Evolutionary conservation across 768 basidiomycete species (phyloP).

Genomic region (Lactifluus pinguis): DNA sequence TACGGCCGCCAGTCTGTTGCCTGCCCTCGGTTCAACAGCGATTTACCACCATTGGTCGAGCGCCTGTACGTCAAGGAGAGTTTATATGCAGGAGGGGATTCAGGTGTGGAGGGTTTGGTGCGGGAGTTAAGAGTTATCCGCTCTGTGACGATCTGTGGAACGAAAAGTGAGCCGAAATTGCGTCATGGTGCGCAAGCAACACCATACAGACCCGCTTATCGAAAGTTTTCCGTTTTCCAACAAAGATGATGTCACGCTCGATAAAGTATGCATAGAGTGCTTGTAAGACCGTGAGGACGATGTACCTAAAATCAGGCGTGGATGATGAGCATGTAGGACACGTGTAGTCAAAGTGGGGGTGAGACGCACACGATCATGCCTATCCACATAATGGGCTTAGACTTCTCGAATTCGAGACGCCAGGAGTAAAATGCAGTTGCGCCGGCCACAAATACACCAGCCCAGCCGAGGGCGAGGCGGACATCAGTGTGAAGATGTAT

Average conservation of each 20-base stretch:
- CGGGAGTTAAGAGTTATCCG: conserved; percentile 70
- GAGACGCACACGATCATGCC: conserved; percentile 67
- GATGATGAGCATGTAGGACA: not conserved
- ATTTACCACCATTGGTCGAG: conserved; percentile 80
- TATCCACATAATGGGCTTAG: conserved; percentile 69
- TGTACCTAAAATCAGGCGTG: conserved; percentile 45
- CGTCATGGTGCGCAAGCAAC: not conserved
- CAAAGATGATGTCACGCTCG: conserved; percentile 77
- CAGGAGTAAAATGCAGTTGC: conserved; percentile 81
- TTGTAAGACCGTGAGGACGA: conserved; percentile 60
- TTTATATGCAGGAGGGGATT: conserved; percentile 55
- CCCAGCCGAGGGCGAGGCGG: conserved; percentile 79
- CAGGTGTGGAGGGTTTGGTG: conserved; percentile 46
- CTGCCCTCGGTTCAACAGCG: conserved; percentile 64
- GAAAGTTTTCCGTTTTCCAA: conserved; percentile 84
- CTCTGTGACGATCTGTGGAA: conserved; percentile 75
- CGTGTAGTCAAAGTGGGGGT: conserved; percentile 4
- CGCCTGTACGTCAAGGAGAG: conserved; percentile 64
- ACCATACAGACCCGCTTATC: conserved; percentile 61
- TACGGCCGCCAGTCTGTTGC: conserved; percentile 48
- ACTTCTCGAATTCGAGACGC: conserved; percentile 80
- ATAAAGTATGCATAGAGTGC: conserved; percentile 80
- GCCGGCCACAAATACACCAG: conserved; percentile 71
- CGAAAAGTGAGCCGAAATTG: not conserved
- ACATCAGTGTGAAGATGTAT: conserved; percentile 85